These are phyloP conservation scores for Clitoria ternatea DNA, from an alignment of 306 rosid genomes.

Conservation along the genomic window DNA sequence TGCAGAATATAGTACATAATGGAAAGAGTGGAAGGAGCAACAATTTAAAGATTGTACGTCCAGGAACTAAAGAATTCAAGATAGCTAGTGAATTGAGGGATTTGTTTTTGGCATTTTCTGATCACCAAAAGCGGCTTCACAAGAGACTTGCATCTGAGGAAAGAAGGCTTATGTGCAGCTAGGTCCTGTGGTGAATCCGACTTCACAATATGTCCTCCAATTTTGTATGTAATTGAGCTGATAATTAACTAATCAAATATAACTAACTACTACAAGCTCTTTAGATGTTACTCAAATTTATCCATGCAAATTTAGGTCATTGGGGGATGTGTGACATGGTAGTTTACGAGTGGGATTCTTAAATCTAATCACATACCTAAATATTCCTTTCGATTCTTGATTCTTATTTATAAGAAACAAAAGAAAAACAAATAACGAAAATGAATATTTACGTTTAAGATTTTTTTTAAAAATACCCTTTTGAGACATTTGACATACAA, in stretches of 20 bases:
- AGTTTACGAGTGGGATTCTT: no score
- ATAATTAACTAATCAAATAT: neutral
- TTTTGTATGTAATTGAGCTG: neutral
- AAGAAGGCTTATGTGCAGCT: constrained; percentile 22
- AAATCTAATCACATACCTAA: no score
- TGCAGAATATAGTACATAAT: constrained; percentile 27
- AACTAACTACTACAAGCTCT: neutral
- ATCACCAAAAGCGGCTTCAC: constrained; percentile 42
- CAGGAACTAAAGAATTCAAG: constrained; percentile 43
- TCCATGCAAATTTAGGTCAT: no score
- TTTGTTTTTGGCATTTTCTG: constrained; percentile 41
- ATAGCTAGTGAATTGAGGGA: constrained; percentile 38
- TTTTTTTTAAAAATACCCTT: no score
- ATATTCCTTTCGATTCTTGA: no score
- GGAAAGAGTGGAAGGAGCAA: constrained; percentile 5
- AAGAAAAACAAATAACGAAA: no score
- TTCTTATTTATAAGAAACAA: no score
- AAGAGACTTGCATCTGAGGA: constrained; percentile 49
- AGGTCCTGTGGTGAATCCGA: neutral
- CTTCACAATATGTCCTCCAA: neutral
- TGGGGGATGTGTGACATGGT: neutral
- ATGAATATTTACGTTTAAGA: no score
- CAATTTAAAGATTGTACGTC: constrained; percentile 39
- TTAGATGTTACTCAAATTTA: neutral
- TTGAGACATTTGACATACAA: no score